A percentile compares a stretch with the other conserved stretches of the same genome.
Conservation (phyloP, 192 early-diverging fungal genomes). For the Coemansia sp. region DNA sequence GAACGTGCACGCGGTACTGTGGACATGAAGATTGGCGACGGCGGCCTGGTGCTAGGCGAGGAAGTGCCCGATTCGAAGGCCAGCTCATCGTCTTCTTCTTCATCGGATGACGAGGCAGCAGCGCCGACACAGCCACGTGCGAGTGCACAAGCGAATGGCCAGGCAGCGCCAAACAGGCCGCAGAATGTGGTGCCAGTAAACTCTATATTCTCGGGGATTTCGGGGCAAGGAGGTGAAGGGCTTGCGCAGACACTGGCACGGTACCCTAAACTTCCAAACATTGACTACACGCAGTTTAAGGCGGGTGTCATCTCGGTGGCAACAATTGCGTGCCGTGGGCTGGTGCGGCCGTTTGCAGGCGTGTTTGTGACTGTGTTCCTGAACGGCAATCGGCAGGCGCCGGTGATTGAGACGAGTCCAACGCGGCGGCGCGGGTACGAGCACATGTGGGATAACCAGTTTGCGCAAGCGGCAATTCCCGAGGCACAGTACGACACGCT, state of each 20-base stretch:
- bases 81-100: conserved; percentile 3
- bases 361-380: conserved; percentile 50
- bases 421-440: conserved; percentile 46
- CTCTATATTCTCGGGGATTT: conserved; percentile 48
- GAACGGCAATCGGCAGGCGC: conserved; percentile 48
- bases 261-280: conserved; percentile 52
- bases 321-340: conserved; percentile 44
- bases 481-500: conserved; percentile 37
- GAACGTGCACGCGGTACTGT: conserved; percentile 31
- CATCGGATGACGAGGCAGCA: not conserved
- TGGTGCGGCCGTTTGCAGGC: conserved; percentile 48
- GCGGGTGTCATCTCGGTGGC: conserved; percentile 46
- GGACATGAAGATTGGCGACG: conserved; percentile 41
- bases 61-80: conserved; percentile 16
- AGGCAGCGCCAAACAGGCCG: conserved; percentile 3
- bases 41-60: conserved; percentile 41
- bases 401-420: conserved; percentile 44
- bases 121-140: not conserved
- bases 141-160: not conserved
- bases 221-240: conserved; percentile 29
- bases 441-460: conserved; percentile 52
- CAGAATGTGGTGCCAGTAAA: conserved; percentile 3
- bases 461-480: conserved; percentile 45
- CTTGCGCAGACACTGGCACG: conserved; percentile 38
- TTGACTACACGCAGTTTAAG: conserved; percentile 49